Conservation (phyloP, 2,329 filamentous ascomycete genomes). For the Paraconiothyrium brasiliense region DNA sequence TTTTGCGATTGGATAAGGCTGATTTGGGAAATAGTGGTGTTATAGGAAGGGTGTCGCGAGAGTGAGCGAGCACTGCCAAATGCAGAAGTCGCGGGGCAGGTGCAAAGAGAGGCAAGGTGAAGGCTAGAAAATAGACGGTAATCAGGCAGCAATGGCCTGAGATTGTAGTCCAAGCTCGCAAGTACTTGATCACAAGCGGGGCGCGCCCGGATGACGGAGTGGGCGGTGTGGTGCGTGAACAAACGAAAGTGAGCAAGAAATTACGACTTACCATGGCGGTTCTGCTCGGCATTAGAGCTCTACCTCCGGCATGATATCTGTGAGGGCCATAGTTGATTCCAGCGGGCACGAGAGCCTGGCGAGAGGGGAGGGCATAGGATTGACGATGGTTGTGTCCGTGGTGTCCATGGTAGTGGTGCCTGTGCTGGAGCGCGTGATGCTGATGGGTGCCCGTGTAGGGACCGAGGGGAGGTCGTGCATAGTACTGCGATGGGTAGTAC, state of each 20-base stretch:
- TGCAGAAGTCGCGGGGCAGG: background rate
- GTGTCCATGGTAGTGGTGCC: slow-evolving; percentile 1
- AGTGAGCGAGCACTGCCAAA: slow-evolving; percentile 1
- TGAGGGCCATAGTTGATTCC: slow-evolving; percentile 25
- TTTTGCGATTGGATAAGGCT: slow-evolving; percentile 6
- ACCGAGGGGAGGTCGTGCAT: slow-evolving; percentile 26
- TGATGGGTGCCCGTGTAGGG: slow-evolving; percentile 17
- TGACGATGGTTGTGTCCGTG: background rate
- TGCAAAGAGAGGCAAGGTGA: slow-evolving; percentile 23
- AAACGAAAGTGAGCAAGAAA: slow-evolving; percentile 22
- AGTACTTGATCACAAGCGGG: background rate
- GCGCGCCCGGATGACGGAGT: slow-evolving; percentile 20
- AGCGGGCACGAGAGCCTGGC: slow-evolving; percentile 11
- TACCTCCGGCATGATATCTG: slow-evolving; percentile 25
- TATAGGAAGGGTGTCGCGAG: slow-evolving; percentile 1
- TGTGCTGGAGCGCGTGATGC: slow-evolving; percentile 1
- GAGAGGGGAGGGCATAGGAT: slow-evolving; percentile 4
- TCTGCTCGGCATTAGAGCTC: slow-evolving; percentile 30
- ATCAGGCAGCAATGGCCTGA: background rate
- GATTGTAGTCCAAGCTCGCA: slow-evolving; percentile 12
- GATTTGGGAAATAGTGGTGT: background rate
- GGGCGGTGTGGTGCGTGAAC: slow-evolving; percentile 27
- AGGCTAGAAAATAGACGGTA: slow-evolving; percentile 14
- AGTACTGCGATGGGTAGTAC: slow-evolving; percentile 43
- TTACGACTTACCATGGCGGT: slow-evolving; percentile 36